Evolutionary conservation across 345 rosid species (phyloP).

Genomic region (Turritis glabra): DNA sequence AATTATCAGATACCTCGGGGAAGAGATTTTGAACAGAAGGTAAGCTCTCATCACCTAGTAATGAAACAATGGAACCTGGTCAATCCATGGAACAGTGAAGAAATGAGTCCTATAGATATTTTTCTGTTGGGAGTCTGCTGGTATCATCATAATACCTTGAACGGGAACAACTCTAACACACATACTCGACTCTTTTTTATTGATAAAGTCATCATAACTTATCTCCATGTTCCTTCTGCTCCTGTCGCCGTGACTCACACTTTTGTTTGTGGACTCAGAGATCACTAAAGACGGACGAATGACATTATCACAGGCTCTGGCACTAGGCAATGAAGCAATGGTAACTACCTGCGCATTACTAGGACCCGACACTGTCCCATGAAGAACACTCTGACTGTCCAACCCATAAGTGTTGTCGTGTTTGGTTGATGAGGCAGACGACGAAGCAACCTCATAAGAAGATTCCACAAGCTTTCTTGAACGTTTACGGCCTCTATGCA

Average conservation of each 20-base stretch:
- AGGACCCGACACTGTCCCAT: conserved; percentile 23
- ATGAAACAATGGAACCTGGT: conserved; percentile 16
- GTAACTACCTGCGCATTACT: conserved; percentile 26
- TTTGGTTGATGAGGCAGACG: conserved; percentile 25
- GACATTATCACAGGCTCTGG: conserved; percentile 1
- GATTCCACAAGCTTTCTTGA: conserved; percentile 93
- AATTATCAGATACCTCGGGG: conserved; percentile 30
- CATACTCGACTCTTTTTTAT: conserved; percentile 19
- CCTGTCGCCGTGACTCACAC: neutral
- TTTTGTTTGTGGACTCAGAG: conserved; percentile 18
- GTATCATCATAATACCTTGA: conserved; percentile 32
- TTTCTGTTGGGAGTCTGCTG: neutral
- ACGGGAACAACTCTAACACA: conserved; percentile 5
- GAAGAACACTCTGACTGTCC: conserved; percentile 22
- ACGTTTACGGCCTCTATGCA: conserved; percentile 73
- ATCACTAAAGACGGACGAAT: conserved; percentile 12
- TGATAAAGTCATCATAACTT: conserved; percentile 26
- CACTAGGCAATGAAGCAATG: conserved; percentile 34
- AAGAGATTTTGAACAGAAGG: conserved; percentile 36
- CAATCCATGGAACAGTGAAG: conserved; percentile 5
- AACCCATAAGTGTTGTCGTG: conserved; percentile 12
- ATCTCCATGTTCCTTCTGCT: conserved; percentile 1
- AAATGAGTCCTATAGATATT: neutral
- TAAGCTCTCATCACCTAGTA: conserved; percentile 30
- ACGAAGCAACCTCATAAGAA: conserved; percentile 26